phyloP scores from a whole-genome alignment of 1,139 yeast genomes.

The Suhomyces atakaporum region DNA sequence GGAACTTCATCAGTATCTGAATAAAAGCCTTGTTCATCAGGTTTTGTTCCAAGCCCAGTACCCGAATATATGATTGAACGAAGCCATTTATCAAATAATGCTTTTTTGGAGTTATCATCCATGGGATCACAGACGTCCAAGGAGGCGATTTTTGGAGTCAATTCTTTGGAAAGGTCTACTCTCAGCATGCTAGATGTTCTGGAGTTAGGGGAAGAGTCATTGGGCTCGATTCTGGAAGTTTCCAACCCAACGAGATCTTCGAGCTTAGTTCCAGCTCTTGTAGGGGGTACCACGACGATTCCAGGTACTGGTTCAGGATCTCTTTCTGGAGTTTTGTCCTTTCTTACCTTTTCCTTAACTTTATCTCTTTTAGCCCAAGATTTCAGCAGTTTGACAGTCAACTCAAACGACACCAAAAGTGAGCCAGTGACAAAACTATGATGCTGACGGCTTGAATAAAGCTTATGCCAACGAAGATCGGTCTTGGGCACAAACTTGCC shows the following conservation, averaged over 20 bases:
- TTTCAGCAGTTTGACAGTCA: constrained; percentile 29
- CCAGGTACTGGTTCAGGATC: constrained; percentile 4
- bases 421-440: constrained; percentile 61
- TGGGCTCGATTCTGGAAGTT: not conserved
- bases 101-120: constrained; percentile 15
- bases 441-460: constrained; percentile 48
- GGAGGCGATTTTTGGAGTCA: constrained; percentile 14
- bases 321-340: constrained; percentile 5
- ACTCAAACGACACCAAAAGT: constrained; percentile 50
- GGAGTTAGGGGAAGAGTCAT: not conserved
- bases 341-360: constrained; percentile 2
- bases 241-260: not conserved
- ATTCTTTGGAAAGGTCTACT: constrained; percentile 1
- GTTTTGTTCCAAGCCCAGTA: constrained; percentile 25
- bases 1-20: constrained; percentile 26
- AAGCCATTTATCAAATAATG: constrained; percentile 31
- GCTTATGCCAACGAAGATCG: constrained; percentile 51
- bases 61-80: constrained; percentile 35
- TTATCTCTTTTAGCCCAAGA: constrained; percentile 12
- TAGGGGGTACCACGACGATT: constrained; percentile 26
- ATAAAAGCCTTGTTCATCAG: constrained; percentile 49
- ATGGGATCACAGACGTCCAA: constrained; percentile 19
- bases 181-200: not conserved
- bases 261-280: constrained; percentile 9
- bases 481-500: constrained; percentile 23